Evolutionary conservation across 2,329 filamentous ascomycete species (phyloP).

Genomic region (Xylaria polymorpha): DNA sequence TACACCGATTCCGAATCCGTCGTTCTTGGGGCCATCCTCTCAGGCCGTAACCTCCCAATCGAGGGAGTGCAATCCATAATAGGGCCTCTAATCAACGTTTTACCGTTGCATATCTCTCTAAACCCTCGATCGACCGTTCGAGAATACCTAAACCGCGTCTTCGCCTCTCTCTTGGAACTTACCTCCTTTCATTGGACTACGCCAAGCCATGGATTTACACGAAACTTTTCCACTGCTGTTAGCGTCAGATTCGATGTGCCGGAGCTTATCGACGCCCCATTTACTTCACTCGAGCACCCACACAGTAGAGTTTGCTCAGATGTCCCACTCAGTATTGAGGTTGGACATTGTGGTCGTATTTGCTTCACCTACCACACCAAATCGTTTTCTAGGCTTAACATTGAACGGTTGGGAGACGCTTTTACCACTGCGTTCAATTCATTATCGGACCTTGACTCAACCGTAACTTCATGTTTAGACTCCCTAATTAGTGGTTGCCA

Average conservation of each 20-base stretch:
- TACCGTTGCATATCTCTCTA: slow-evolving; percentile 44
- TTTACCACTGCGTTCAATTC: neutral
- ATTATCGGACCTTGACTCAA: neutral
- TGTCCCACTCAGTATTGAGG: slow-evolving; percentile 8
- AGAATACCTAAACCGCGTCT: neutral
- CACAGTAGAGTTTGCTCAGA: slow-evolving; percentile 6
- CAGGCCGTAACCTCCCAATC: slow-evolving; percentile 52
- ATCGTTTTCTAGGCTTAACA: neutral
- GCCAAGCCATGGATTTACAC: neutral
- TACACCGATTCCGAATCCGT: slow-evolving; percentile 50
- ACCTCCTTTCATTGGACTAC: neutral
- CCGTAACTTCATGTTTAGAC: neutral
- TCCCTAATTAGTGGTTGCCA: neutral
- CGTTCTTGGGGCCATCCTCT: slow-evolving; percentile 52
- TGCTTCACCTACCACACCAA: slow-evolving; percentile 5
- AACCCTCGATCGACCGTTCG: neutral
- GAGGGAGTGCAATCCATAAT: slow-evolving; percentile 45
- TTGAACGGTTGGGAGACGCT: neutral
- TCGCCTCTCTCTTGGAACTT: neutral
- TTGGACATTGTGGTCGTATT: slow-evolving; percentile 1
- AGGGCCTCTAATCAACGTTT: slow-evolving; percentile 52
- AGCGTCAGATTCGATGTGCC: neutral
- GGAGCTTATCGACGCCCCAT: neutral
- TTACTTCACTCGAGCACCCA: neutral
- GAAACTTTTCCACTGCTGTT: neutral